Base-by-base conservation (phyloP, 805 yeast genomes). In the Candida parachauliodes region DNA sequence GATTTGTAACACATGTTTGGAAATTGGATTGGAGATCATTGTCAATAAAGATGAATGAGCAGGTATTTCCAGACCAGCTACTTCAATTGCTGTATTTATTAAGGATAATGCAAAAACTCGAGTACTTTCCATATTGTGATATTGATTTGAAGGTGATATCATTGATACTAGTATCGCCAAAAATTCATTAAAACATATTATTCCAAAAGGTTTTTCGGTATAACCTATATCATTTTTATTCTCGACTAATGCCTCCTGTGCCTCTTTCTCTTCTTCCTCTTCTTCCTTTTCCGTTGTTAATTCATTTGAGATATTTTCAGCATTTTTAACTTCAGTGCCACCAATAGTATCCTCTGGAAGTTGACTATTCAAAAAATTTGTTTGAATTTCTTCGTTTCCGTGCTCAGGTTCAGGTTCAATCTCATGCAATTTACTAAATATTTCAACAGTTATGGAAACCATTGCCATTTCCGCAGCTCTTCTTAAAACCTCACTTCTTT, bases 391-490 rank as follows among this genome's bases (percentile, higher is more conserved):
- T 8, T 51, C 57, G 20, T 46, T 41, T n/a, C 25, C 28, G 29
- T 33, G 29, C 37, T 58, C 62, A 1, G 79, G 76, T 46, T 74
- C 80, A 2, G 81, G 77, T 45, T 74, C 80, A 17, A 86, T 70
- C 17, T 61, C 59, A 30, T 70, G 70, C 33, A 89, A 60, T 41
- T 77, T 79, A 26, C 69, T 60, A 56, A 88, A 88, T 5, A 88
- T 72, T 38, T 76, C 71, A 27, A 79, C 73, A 0, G 95, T 81
- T 32, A 88, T 81, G 2, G 79, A 62, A 26, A 76, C 67, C 72
- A 88, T 73, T 1, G 95, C 75, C 65, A 83, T 74, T 53, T 89
- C 97, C 0, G 98, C 97, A 0, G 95, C 83, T 43, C 83, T 77
- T 51, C 98, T 72, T 41, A 93, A 70, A 6, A 89, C 86, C 49